Percentiles rank a stretch among this genome's conserved stretches.
Evolutionary conservation across 805 yeast species (phyloP).

Genomic region (Saturnispora kantuleensis): DNA sequence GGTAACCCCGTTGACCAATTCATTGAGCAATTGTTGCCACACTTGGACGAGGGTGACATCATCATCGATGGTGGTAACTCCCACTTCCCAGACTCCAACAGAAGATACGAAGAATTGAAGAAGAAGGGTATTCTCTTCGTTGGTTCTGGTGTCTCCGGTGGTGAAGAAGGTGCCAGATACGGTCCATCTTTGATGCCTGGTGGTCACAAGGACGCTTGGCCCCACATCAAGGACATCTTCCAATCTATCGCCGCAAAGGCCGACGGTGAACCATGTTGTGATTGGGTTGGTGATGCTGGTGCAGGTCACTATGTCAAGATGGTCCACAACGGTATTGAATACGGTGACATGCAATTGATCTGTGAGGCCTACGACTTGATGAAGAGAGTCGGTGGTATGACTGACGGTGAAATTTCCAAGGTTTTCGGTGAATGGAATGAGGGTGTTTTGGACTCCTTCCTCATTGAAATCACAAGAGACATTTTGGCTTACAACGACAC

Average conservation of each 20-base stretch:
- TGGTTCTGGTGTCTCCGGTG: constrained; percentile 99
- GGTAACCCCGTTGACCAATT: constrained; percentile 91
- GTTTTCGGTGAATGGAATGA: constrained; percentile 91
- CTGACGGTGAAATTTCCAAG: constrained; percentile 86
- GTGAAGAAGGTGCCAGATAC: constrained; percentile 99
- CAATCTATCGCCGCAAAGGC: constrained; percentile 93
- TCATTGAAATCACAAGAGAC: constrained; percentile 94
- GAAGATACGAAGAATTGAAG: constrained; percentile 86
- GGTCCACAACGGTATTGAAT: constrained; percentile 99
- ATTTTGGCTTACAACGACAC: constrained; percentile 81
- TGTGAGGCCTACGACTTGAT: constrained; percentile 95
- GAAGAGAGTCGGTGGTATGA: constrained; percentile 87
- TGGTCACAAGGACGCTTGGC: constrained; percentile 98
- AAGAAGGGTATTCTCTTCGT: constrained; percentile 83
- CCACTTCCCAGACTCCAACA: constrained; percentile 96
- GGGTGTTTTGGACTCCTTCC: constrained; percentile 95
- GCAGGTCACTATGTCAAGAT: constrained; percentile 98
- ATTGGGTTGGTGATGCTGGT: constrained; percentile 99
- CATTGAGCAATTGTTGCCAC: constrained; percentile 80
- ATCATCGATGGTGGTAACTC: constrained; percentile 99
- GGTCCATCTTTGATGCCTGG: constrained; percentile 99
- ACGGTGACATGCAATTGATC: constrained; percentile 99
- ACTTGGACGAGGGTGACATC: constrained; percentile 93
- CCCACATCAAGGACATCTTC: constrained; percentile 92
- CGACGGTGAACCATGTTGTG: constrained; percentile 99